Conservation (phyloP, 495 filamentous ascomycete genomes). For the Aspergillus indologenus region DNA sequence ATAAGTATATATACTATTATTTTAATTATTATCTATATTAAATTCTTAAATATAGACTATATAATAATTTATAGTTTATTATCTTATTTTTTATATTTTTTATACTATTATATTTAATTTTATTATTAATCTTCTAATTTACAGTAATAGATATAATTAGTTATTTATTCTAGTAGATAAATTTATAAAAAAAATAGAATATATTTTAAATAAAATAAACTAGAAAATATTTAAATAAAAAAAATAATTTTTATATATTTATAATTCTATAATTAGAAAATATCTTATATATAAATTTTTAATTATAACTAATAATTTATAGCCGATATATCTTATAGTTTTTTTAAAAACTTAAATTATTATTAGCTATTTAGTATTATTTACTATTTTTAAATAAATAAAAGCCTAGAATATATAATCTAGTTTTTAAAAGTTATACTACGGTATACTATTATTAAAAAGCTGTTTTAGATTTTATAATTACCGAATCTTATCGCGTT, state of each 20-base stretch:
- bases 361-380: background rate
- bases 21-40: background rate
- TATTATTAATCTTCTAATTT: no score
- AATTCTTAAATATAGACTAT: background rate
- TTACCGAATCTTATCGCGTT: background rate
- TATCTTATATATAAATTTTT: no score
- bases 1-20: background rate
- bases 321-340: no score
- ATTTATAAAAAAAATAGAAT: no score
- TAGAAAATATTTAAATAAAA: no score
- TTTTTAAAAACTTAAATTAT: no score
- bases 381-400: background rate
- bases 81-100: background rate
- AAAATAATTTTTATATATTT: no score
- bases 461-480: background rate
- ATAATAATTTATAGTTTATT: background rate
- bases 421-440: background rate
- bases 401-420: background rate
- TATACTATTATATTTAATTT: background rate
- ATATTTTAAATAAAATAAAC: no score
- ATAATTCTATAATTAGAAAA: no score
- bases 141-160: no score
- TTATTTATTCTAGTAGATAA: no score
- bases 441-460: background rate
- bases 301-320: no score